phyloP scores from a whole-genome alignment of 306 rosid genomes.

The Quercus robur region DNA sequence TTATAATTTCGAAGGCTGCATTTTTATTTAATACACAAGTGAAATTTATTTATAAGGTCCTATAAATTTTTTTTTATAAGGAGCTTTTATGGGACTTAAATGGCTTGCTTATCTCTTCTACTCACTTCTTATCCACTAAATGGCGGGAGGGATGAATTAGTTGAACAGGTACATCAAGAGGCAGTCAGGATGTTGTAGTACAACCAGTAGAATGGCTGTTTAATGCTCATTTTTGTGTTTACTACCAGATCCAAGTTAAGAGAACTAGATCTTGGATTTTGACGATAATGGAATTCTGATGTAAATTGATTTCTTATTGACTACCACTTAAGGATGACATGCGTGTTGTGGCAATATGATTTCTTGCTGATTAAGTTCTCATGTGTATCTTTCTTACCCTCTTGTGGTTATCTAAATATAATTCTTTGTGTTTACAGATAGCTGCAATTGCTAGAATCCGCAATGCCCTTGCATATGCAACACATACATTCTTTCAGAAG shows the following conservation, averaged over 20 bases:
- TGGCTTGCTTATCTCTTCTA: background rate
- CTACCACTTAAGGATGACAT: background rate
- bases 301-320: background rate
- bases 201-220: background rate
- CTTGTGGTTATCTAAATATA: background rate
- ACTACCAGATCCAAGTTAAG: background rate
- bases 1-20: too few species aligned
- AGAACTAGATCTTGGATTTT: background rate
- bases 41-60: too few species aligned
- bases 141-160: background rate
- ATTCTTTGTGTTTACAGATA: conserved; percentile 42
- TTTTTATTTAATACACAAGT: too few species aligned
- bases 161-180: background rate
- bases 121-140: background rate
- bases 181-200: background rate
- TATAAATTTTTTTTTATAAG: too few species aligned
- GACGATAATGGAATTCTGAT: background rate
- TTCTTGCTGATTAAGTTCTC: background rate
- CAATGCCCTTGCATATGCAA: conserved; percentile 82
- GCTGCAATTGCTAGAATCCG: conserved; percentile 87
- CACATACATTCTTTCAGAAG: conserved; percentile 74
- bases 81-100: too few species aligned
- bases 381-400: background rate
- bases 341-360: background rate
- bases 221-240: background rate